phyloP scores from a whole-genome alignment of 1,139 yeast genomes.

The Geotrichum europaeum region DNA sequence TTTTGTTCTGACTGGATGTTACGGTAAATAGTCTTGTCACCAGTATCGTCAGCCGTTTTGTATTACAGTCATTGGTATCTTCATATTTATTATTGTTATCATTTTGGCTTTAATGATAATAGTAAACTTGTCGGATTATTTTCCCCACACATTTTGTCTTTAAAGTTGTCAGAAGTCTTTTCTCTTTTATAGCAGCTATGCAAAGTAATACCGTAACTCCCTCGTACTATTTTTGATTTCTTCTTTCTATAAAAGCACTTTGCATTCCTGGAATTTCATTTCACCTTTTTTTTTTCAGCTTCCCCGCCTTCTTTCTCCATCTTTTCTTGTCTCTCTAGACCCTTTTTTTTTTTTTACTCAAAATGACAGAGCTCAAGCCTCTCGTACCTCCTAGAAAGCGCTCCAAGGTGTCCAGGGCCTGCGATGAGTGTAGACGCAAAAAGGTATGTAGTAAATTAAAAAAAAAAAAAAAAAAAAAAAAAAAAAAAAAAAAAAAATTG shows the following conservation, averaged over 20 bases:
- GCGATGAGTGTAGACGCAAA: slow-evolving; percentile 33
- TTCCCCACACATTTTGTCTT: not conserved
- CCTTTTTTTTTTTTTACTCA: not conserved
- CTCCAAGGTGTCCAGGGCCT: slow-evolving; percentile 41
- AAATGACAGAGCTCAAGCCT: not conserved
- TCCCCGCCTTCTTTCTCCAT: not conserved
- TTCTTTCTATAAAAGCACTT: not conserved
- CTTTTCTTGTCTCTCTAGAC: not conserved
- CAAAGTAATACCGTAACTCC: not conserved
- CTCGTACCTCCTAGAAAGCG: slow-evolving; percentile 35
- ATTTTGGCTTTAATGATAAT: too few relatives aligned
- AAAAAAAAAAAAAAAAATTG: too few relatives aligned
- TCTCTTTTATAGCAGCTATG: not conserved
- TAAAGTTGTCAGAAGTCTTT: not conserved
- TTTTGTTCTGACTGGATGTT: too few relatives aligned
- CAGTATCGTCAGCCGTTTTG: too few relatives aligned
- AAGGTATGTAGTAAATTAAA: slow-evolving; percentile 3
- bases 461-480: not conserved
- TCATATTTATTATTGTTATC: too few relatives aligned
- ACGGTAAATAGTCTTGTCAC: too few relatives aligned
- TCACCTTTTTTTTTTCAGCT: not conserved
- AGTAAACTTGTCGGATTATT: not conserved
- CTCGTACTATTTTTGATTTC: not conserved
- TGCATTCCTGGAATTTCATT: not conserved
- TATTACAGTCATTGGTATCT: too few relatives aligned